Evolutionary conservation across 805 yeast species (phyloP), one percentile per base, ranked within the genome.

Genomic region (Ogataea haglerorum): DNA sequence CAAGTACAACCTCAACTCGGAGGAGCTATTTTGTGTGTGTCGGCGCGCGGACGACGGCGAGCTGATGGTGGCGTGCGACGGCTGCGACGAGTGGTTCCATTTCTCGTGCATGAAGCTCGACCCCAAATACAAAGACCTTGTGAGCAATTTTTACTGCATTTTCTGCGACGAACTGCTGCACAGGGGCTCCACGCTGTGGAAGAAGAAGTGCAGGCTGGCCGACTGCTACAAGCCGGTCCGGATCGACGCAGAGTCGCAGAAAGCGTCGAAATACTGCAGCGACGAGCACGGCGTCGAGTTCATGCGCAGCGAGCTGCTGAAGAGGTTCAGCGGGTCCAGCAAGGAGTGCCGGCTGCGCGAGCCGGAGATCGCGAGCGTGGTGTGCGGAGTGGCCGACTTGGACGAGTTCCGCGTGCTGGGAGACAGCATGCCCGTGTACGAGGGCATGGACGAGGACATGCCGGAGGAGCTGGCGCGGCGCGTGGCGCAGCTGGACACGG

Each of bases 31-130:
- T 53, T 89, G 97, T 58, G 63, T 81, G 0, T 89, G 97, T 58
- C 71, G 93, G 27, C 74, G 73, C 45, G 83, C 88, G 0, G 96
- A 90, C 53, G 70, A 73, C 44, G 93, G 90, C 2, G 81, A 78
- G 43, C 65, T 89, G 57, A 90, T 90, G 97, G 84, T 90, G n/a
- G 87, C 85, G 0, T 89, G 97, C 58, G 96, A 89, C 58, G 90
- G 87, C 5, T 90, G 97, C 63, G 96, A 88, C 54, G 96, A 87
- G 43, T 90, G 97, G 97, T 90, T 73, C 57, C 97, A 90, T 62
- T 86, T 89, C 61, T 67, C 65, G 33, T 90, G 97, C 58, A 76
- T 89, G 72, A 72, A 71, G 38, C 57, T 88, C 26, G 70, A 79
- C 37, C 58, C 57, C 7, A 62, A 67, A 39, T 73, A 72, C 53